These are phyloP conservation scores for Chrysochromulina parva DNA, from an alignment of 78 protist genomes.

Conservation along the genomic window DNA sequence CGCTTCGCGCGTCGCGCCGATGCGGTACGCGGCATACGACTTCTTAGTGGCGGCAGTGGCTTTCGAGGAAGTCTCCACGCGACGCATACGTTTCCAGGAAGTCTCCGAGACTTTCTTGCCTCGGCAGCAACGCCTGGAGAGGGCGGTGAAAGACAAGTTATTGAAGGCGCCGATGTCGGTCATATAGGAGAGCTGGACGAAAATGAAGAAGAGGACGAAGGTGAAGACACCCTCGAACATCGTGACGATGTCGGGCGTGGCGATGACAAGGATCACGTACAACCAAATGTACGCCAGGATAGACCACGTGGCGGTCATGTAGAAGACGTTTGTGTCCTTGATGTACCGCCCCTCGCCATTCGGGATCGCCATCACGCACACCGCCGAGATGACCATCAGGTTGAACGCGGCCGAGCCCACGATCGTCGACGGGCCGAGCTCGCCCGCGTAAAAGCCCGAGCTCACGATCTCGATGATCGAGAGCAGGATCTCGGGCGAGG, in stretches of 20 bases:
- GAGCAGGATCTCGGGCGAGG: constrained; percentile 28
- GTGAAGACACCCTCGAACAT: neutral
- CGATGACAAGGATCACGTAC: neutral
- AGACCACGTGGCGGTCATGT: neutral
- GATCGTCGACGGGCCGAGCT: neutral
- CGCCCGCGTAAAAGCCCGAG: neutral
- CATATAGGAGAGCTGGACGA: neutral
- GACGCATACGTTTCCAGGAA: no score
- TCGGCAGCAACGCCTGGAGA: no score
- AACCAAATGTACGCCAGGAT: neutral
- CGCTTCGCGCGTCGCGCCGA: no score
- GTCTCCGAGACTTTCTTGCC: no score
- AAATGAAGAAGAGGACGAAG: no score
- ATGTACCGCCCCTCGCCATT: neutral
- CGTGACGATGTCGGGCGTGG: neutral
- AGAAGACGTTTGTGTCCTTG: neutral
- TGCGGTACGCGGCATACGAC: no score
- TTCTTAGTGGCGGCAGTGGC: no score
- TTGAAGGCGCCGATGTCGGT: neutral
- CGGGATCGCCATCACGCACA: neutral
- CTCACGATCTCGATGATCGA: neutral
- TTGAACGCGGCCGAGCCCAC: neutral
- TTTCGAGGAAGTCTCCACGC: no score
- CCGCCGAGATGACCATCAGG: neutral
- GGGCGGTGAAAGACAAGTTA: no score